Evolutionary conservation across 257 asterid genomes (phyloP), one percentile per base, ranked within the genome.

Genomic region (Coffea canephora): DNA sequence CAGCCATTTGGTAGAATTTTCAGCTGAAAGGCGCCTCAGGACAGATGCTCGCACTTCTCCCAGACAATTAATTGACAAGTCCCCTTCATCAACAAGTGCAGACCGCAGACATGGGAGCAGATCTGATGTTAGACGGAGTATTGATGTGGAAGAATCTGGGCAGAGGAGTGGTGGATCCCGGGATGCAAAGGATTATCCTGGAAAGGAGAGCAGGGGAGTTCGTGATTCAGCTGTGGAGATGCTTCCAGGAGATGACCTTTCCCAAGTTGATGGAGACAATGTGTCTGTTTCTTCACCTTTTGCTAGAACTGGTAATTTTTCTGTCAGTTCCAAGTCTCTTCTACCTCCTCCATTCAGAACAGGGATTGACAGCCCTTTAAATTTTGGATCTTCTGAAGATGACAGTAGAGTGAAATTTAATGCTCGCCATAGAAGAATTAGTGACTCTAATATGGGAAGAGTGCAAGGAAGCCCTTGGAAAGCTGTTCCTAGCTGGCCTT

Each of bases 401-500:
- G 99, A 94, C 12, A 79, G 88, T 79, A 90, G 97, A 84, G 86
- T 91, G 82, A 91, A 94, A 89, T 80, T 91, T 54, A 87, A 80
- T 82, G 91, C 75, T 66, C 96, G 94, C 57, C 90, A 91, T 84
- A 88, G 98, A 87, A 96, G 98, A 81, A 84, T 77, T 69, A 86
- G 88, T 52, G 98, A 96, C 81, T 89, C 97, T 69, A 92, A 83
- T 82, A 84, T 89, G 88, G 96, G 94, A 83, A 88, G 97, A 83
- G 82, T 92, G 70, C 97, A 85, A 74, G 96, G 94, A 83, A 91
- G 89, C 85, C 87, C 92, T 84, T 96, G 98, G 98, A 91, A 94
- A 87, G 96, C 95, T 71, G 87, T 89, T 74, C 98, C 97, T 64
- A 91, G 80, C 84, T 96, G 99, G 99, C 92, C 91, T 75, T 91